A percentile compares a stretch with the other conserved stretches of the same genome.
phyloP scores from a whole-genome alignment of 2,329 filamentous ascomycete species.

The Aspergillus sp. region DNA sequence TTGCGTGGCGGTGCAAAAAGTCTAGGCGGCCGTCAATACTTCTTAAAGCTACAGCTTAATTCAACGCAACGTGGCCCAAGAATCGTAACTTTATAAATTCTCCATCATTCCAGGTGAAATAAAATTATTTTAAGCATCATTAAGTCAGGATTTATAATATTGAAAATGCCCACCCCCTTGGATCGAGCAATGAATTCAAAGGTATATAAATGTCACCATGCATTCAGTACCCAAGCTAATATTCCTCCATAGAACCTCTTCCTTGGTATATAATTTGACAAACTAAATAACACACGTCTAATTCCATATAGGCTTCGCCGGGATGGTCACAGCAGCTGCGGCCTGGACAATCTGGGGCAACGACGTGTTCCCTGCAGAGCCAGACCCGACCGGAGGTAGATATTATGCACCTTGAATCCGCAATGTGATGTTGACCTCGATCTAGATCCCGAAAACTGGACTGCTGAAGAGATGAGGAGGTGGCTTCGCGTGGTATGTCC shows the following conservation, averaged over 20 bases:
- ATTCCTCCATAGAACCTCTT: constrained; percentile 57
- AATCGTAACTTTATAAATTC: too few relatives aligned
- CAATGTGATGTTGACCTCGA: constrained; percentile 4
- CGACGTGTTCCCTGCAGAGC: constrained; percentile 71
- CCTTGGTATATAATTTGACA: constrained; percentile 49
- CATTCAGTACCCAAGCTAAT: constrained; percentile 1
- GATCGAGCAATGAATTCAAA: constrained; percentile 67
- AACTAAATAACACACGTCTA: constrained; percentile 7
- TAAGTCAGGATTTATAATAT: not conserved
- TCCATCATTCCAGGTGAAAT: too few relatives aligned
- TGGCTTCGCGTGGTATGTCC: constrained; percentile 74
- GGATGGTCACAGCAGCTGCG: constrained; percentile 74
- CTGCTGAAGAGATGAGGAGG: constrained; percentile 68
- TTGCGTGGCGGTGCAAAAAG: too few relatives aligned
- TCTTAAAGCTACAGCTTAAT: too few relatives aligned
- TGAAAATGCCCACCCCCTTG: constrained; percentile 61
- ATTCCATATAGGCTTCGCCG: constrained; percentile 64
- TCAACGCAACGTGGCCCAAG: too few relatives aligned
- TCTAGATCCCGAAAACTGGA: constrained; percentile 66
- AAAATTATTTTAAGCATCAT: too few relatives aligned
- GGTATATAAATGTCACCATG: constrained; percentile 40
- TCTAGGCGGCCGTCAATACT: too few relatives aligned
- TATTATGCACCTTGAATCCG: constrained; percentile 16
- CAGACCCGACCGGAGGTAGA: constrained; percentile 73
- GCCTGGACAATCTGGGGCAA: constrained; percentile 81